phyloP scores from a whole-genome alignment of 108 stramenopile genomes.

The Fragilariopsis cylindrus region DNA sequence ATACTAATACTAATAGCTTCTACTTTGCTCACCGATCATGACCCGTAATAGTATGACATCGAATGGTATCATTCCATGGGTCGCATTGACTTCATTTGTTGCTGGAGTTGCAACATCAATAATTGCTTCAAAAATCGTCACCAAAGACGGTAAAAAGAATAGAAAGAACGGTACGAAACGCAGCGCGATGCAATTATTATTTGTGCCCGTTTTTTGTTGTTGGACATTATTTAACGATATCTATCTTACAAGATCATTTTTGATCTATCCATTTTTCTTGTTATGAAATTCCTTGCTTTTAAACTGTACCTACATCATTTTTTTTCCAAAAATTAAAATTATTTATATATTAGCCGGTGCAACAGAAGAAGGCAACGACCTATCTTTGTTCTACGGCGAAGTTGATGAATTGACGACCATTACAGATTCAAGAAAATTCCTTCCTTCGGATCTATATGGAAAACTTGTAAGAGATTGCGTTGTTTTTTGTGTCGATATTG shows the following conservation, averaged over 20 bases:
- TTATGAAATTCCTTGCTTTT: background rate
- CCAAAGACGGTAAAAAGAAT: constrained; percentile 1
- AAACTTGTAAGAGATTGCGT: constrained; percentile 51
- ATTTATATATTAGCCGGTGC: constrained; percentile 43
- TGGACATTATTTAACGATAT: too few relatives aligned
- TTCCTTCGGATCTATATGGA: constrained; percentile 63
- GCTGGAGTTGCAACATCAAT: constrained; percentile 22
- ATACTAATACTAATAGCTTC: background rate
- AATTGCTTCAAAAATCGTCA: background rate
- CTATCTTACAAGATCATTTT: too few relatives aligned
- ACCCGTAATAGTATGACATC: background rate
- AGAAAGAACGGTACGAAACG: constrained; percentile 16
- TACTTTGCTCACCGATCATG: background rate
- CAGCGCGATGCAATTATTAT: too few relatives aligned
- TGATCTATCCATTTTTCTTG: background rate
- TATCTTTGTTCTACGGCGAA: constrained; percentile 62
- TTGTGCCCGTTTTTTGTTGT: too few relatives aligned
- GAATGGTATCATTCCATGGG: background rate
- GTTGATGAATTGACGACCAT: constrained; percentile 47
- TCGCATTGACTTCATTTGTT: constrained; percentile 21
- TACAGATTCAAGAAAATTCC: constrained; percentile 43
- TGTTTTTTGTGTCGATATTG: constrained; percentile 60
- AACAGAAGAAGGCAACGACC: constrained; percentile 52
- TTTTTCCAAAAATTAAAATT: background rate
- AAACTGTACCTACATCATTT: background rate